A percentile compares a stretch with the other conserved stretches of the same genome.
These are phyloP conservation scores for Mrakia gelida DNA, from an alignment of 768 basidiomycete genomes.

Conservation along the genomic window DNA sequence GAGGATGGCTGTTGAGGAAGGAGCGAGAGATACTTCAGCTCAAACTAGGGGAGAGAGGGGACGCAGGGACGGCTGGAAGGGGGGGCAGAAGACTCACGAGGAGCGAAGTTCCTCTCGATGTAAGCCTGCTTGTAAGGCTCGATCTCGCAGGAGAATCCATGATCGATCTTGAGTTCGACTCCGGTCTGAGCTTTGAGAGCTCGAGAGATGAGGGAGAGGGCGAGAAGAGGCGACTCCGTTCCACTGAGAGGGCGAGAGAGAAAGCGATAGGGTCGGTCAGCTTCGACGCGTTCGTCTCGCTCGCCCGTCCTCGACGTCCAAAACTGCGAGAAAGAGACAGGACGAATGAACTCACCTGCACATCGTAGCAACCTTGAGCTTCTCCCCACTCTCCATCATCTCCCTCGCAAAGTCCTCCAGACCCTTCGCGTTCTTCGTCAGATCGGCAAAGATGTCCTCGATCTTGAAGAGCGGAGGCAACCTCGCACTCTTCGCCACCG, in stretches of 20 bases:
- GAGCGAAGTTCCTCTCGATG: conserved; percentile 92
- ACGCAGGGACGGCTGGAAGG: no score
- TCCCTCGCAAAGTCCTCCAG: conserved; percentile 59
- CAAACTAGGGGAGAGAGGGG: no score
- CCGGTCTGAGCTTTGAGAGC: conserved; percentile 65
- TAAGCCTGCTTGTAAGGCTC: conserved; percentile 97
- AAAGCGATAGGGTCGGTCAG: no score
- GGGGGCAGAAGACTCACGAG: conserved; percentile 47
- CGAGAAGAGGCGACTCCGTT: conserved; percentile 89
- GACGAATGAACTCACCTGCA: conserved; percentile 37
- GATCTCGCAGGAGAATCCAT: conserved; percentile 95
- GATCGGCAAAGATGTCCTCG: conserved; percentile 69
- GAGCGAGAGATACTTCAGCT: no score
- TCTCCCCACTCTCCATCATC: conserved; percentile 56
- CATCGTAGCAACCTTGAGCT: conserved; percentile 92
- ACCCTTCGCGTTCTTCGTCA: conserved; percentile 61
- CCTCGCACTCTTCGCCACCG: neutral
- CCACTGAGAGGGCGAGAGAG: conserved; percentile 54
- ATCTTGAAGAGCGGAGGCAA: conserved; percentile 68
- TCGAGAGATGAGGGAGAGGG: conserved; percentile 75
- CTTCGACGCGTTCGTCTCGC: no score
- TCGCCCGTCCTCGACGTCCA: no score
- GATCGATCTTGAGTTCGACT: conserved; percentile 67
- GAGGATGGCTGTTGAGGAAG: conserved; percentile 52
- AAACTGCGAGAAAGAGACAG: no score